Evolutionary conservation across 106 monocot genomes (phyloP).

Genomic region (Alisma plantagoaquatica): DNA sequence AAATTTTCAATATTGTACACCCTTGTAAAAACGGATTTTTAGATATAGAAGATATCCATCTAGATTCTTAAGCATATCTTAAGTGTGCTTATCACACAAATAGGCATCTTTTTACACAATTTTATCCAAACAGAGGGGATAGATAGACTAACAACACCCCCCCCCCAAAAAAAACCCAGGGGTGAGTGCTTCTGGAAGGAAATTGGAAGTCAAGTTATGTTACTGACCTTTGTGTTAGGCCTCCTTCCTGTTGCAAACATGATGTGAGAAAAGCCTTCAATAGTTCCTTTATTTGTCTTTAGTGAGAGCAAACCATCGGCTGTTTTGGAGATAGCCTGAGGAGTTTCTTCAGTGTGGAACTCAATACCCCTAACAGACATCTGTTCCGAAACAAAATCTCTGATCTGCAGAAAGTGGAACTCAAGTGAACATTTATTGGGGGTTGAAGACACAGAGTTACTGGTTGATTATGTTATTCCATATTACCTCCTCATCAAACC

Average conservation of each 20-base stretch:
- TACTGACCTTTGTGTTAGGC: conserved; percentile 92
- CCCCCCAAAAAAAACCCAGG: too few relatives aligned
- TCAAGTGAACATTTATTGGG: conserved; percentile 85
- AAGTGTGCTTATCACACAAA: too few relatives aligned
- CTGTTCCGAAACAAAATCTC: conserved; percentile 92
- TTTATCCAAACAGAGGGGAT: too few relatives aligned
- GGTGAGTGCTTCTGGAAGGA: too few relatives aligned
- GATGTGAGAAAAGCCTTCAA: conserved; percentile 91
- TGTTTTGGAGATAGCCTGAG: conserved; percentile 71
- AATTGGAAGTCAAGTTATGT: too few relatives aligned
- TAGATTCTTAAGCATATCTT: too few relatives aligned
- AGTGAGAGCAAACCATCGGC: conserved; percentile 62
- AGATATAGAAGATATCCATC: too few relatives aligned
- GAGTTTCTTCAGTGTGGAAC: conserved; percentile 83
- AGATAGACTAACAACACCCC: too few relatives aligned
- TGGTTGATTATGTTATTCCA: conserved; percentile 1
- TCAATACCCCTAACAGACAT: conserved; percentile 90
- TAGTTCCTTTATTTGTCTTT: conserved; percentile 75
- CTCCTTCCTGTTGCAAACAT: conserved; percentile 98
- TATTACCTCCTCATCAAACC: conserved; percentile 93
- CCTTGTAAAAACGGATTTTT: too few relatives aligned
- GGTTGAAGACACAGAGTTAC: conserved; percentile 86
- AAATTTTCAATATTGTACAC: too few relatives aligned
- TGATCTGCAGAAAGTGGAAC: conserved; percentile 62
- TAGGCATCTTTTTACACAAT: too few relatives aligned